These are phyloP conservation scores for Akanthomyces uredinophilus DNA, from an alignment of 2,329 filamentous ascomycete genomes.

Conservation along the genomic window DNA sequence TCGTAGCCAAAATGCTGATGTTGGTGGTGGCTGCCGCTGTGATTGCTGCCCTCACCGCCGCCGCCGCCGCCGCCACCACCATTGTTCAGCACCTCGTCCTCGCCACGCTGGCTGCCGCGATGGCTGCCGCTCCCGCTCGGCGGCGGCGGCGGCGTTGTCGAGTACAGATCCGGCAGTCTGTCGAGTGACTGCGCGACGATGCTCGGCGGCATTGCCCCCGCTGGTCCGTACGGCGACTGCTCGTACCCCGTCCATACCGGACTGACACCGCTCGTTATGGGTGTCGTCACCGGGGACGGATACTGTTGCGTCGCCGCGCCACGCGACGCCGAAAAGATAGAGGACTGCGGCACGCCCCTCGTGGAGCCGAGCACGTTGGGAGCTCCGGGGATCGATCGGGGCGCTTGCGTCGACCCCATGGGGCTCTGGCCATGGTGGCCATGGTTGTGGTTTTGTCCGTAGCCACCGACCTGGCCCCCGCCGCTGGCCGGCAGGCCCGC, in stretches of 20 bases:
- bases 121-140: neutral
- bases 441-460: too few species aligned
- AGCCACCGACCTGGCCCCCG: neutral
- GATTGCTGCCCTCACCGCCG: too few species aligned
- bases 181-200: slow-evolving; percentile 2
- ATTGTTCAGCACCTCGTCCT: neutral
- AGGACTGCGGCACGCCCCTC: slow-evolving; percentile 1
- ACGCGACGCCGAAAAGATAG: neutral
- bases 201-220: neutral
- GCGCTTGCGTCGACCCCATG: neutral
- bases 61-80: neutral
- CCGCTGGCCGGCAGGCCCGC: neutral
- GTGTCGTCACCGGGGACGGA: slow-evolving; percentile 7
- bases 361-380: slow-evolving; percentile 3
- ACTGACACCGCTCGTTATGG: neutral
- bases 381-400: slow-evolving; percentile 6
- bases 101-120: neutral
- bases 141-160: neutral
- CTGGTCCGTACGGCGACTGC: neutral
- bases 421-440: neutral
- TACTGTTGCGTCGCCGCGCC: neutral
- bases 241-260: slow-evolving; percentile 7
- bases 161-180: slow-evolving; percentile 5
- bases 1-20: neutral
- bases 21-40: neutral